Evolutionary conservation across 1,139 yeast species (phyloP).

Genomic region (Saccharomyces pastorianus): DNA sequence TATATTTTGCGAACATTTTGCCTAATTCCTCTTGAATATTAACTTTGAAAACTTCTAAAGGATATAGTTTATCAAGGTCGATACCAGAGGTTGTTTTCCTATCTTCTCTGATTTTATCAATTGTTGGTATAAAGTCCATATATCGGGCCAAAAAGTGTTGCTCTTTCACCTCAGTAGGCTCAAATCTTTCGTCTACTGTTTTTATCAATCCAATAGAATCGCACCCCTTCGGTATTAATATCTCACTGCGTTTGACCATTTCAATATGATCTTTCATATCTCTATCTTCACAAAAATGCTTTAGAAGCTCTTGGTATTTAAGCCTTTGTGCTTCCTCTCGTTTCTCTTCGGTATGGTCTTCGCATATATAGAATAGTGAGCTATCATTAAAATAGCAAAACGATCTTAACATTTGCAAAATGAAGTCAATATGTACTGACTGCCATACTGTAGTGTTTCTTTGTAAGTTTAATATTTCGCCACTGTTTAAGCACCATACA

Average conservation of each 20-base stretch:
- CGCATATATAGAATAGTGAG: slow-evolving; percentile 13
- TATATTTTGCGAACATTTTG: not conserved
- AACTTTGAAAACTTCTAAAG: not conserved
- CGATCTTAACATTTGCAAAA: slow-evolving; percentile 19
- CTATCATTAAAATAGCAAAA: slow-evolving; percentile 11
- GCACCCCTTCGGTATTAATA: slow-evolving; percentile 44
- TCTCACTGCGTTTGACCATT: slow-evolving; percentile 31
- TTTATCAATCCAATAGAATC: slow-evolving; percentile 47
- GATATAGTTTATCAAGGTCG: not conserved
- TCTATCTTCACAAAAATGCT: slow-evolving; percentile 8
- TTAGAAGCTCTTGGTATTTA: slow-evolving; percentile 1
- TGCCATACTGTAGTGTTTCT: slow-evolving; percentile 17
- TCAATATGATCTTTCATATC: slow-evolving; percentile 7
- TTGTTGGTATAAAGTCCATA: not conserved
- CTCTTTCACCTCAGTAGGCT: slow-evolving; percentile 8
- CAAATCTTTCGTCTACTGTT: slow-evolving; percentile 34
- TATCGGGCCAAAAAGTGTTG: not conserved
- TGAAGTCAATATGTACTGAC: slow-evolving; percentile 17
- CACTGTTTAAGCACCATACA: slow-evolving; percentile 12
- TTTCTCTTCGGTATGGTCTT: slow-evolving; percentile 1
- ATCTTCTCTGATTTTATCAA: not conserved
- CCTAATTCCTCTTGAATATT: not conserved
- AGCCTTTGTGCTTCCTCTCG: not conserved
- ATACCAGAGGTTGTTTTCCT: not conserved
- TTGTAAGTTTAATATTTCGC: slow-evolving; percentile 14